Evolutionary conservation across 2,329 filamentous ascomycete genomes (phyloP).

Genomic region (Thielaviopsis ethacetica): DNA sequence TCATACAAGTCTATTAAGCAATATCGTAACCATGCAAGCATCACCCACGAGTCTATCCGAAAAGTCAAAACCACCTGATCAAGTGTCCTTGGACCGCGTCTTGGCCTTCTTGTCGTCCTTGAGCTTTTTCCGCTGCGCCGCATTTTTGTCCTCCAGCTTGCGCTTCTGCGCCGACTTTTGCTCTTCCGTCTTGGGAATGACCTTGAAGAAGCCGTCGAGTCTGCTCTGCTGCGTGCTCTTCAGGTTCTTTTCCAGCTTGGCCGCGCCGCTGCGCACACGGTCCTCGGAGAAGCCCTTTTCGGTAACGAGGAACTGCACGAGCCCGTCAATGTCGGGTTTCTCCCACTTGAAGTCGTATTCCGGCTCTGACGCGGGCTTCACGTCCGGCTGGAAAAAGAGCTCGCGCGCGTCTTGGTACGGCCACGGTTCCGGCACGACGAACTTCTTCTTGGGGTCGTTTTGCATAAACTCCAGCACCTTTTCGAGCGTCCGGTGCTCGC

Average conservation of each 20-base stretch:
- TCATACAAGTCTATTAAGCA: no score
- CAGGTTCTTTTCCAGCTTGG: slow-evolving; percentile 71
- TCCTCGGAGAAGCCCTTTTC: slow-evolving; percentile 98
- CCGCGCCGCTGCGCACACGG: slow-evolving; percentile 63
- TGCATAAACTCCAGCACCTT: slow-evolving; percentile 70
- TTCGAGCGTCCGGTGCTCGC: slow-evolving; percentile 77
- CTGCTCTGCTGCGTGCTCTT: slow-evolving; percentile 83
- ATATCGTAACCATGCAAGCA: no score
- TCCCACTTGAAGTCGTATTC: slow-evolving; percentile 98
- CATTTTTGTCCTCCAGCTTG: slow-evolving; percentile 83
- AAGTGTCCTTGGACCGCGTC: slow-evolving; percentile 63
- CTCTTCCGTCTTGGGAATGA: slow-evolving; percentile 70
- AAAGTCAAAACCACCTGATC: slow-evolving; percentile 16
- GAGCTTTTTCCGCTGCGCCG: slow-evolving; percentile 85
- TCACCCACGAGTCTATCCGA: no score
- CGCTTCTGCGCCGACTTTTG: slow-evolving; percentile 77
- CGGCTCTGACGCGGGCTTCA: slow-evolving; percentile 64
- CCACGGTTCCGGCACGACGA: slow-evolving; percentile 86
- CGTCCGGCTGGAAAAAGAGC: slow-evolving; percentile 83
- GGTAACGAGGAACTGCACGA: slow-evolving; percentile 75
- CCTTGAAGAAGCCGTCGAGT: slow-evolving; percentile 94
- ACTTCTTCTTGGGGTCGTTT: slow-evolving; percentile 63
- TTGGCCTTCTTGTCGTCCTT: slow-evolving; percentile 95
- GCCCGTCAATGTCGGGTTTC: slow-evolving; percentile 72
- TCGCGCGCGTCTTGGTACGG: slow-evolving; percentile 82